These are phyloP conservation scores for Serendipita indica DNA, from an alignment of 768 basidiomycete genomes.

Conservation along the genomic window DNA sequence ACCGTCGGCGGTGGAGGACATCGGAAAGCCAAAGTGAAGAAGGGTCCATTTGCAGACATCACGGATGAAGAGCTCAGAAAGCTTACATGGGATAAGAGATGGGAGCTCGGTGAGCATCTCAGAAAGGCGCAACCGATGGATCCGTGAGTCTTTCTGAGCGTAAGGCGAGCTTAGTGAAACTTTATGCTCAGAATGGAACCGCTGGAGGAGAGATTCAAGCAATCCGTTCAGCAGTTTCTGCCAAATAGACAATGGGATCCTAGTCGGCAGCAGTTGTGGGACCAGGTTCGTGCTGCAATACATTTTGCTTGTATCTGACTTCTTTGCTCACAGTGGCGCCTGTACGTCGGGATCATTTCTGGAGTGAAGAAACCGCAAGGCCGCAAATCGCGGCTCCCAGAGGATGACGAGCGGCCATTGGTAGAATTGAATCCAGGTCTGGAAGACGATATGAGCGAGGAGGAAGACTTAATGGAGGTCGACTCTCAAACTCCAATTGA, in stretches of 20 bases:
- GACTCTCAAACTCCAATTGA: neutral
- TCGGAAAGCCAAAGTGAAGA: constrained; percentile 34
- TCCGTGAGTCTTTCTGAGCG: constrained; percentile 27
- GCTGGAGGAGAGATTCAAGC: constrained; percentile 39
- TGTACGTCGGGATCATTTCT: neutral
- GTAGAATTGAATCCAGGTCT: constrained; percentile 10
- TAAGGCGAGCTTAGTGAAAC: neutral
- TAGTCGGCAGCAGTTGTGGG: constrained; percentile 32
- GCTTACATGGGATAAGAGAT: constrained; percentile 52
- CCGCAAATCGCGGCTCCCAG: neutral
- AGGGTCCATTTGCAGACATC: constrained; percentile 2
- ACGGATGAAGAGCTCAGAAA: constrained; percentile 18
- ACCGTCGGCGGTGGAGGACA: constrained; percentile 38
- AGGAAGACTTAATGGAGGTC: constrained; percentile 21
- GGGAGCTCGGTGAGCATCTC: constrained; percentile 46
- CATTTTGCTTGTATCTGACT: neutral
- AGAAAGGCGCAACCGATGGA: constrained; percentile 28
- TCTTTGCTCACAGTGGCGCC: neutral
- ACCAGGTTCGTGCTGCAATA: constrained; percentile 35
- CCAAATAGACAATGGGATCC: constrained; percentile 11
- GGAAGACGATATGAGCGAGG: constrained; percentile 22
- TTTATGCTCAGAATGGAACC: constrained; percentile 26
- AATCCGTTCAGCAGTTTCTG: constrained; percentile 43
- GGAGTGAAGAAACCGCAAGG: constrained; percentile 8
- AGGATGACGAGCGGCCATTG: neutral